Conservation (phyloP, 2,329 filamentous ascomycete species). For the Scedosporium boydii region DNA sequence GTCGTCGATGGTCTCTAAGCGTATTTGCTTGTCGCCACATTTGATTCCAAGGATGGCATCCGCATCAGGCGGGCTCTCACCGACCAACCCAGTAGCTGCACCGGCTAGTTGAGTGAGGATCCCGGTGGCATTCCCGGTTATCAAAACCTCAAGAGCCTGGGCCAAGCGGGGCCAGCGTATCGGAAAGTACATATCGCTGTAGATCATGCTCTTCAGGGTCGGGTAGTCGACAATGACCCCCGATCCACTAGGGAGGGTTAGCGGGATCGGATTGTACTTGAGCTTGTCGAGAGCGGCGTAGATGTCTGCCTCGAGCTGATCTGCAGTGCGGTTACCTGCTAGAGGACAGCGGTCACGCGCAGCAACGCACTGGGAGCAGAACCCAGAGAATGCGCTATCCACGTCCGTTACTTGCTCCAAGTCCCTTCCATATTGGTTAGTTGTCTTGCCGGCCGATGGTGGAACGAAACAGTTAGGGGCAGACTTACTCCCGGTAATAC, state of each 20-base stretch:
- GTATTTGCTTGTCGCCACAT: conserved; percentile 10
- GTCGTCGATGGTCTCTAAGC: conserved; percentile 1
- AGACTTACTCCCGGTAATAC: conserved; percentile 18
- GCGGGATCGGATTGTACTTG: conserved; percentile 17
- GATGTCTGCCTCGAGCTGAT: conserved; percentile 24
- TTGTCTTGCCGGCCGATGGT: too few species aligned
- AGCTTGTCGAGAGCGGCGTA: conserved; percentile 18
- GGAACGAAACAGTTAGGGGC: not conserved
- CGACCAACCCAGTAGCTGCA: too few species aligned
- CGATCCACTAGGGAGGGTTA: conserved; percentile 6
- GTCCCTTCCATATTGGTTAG: conserved; percentile 10
- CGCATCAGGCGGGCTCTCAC: not conserved
- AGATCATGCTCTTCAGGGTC: conserved; percentile 12
- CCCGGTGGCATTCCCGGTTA: conserved; percentile 5
- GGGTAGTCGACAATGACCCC: conserved; percentile 16
- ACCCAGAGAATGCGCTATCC: conserved; percentile 18
- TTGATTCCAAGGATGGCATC: conserved; percentile 11
- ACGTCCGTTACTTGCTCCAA: conserved; percentile 15
- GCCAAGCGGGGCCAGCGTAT: conserved; percentile 11
- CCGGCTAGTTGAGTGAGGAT: not conserved
- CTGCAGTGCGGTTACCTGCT: conserved; percentile 19
- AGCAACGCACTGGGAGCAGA: conserved; percentile 18
- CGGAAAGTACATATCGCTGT: conserved; percentile 13
- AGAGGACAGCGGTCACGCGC: conserved; percentile 17
- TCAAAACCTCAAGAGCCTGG: conserved; percentile 9